Percentiles rank a stretch among this genome's conserved stretches.
Conservation (phyloP, 2,329 filamentous ascomycete species). For the Ilyonectria mors-panacis region DNA sequence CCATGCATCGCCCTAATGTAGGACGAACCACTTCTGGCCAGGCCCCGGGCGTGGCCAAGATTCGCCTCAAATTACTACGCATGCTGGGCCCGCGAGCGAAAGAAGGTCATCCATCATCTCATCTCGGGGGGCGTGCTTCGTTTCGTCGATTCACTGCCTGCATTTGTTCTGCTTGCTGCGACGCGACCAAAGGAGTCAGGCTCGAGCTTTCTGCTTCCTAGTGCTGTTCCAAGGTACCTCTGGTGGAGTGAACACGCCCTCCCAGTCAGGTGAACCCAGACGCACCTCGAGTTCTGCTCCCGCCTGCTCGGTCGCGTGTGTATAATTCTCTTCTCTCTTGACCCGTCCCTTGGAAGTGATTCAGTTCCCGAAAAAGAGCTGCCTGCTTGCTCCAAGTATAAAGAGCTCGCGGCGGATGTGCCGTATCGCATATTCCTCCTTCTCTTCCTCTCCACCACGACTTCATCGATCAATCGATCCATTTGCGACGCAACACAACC, state of each 20-base stretch:
- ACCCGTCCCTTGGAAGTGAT: constrained; percentile 30
- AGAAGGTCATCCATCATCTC: constrained; percentile 41
- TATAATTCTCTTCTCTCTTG: constrained; percentile 28
- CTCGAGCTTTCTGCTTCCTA: constrained; percentile 28
- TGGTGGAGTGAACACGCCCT: constrained; percentile 38
- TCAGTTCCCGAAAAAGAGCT: constrained; percentile 22
- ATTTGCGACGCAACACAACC: constrained; percentile 28
- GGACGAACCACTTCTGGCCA: constrained; percentile 50
- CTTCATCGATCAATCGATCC: constrained; percentile 26
- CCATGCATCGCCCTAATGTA: constrained; percentile 53
- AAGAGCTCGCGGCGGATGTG: constrained; percentile 42
- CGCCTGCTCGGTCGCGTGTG: constrained; percentile 28
- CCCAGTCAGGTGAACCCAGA: constrained; percentile 34
- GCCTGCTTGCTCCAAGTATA: constrained; percentile 38
- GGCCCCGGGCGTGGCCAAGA: constrained; percentile 47
- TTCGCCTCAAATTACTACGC: constrained; percentile 48
- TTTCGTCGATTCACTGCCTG: constrained; percentile 41
- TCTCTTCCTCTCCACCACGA: constrained; percentile 32
- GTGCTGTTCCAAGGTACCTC: constrained; percentile 18
- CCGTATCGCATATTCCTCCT: constrained; percentile 35
- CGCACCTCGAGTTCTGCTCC: constrained; percentile 25
- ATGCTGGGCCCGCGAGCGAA: constrained; percentile 33
- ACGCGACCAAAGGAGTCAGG: constrained; percentile 31
- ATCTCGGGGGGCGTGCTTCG: constrained; percentile 40
- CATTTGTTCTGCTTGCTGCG: constrained; percentile 33